Conservation (phyloP, 345 rosid species). For the Sisymbrium irio region DNA sequence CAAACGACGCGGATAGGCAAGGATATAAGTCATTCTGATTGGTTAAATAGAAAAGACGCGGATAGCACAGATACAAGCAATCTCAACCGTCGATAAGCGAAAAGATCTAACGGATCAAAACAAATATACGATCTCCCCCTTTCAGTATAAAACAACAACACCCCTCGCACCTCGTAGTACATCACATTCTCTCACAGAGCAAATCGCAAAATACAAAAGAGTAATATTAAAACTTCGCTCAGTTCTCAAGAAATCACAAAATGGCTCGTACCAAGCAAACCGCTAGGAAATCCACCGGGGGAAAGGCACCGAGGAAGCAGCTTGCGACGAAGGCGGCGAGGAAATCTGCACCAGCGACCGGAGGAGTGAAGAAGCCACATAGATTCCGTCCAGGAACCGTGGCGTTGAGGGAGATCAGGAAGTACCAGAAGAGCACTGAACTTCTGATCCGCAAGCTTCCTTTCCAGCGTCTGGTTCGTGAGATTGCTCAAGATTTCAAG, state of each 20-base stretch:
- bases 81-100: background rate
- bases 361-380: slow-evolving; percentile 66
- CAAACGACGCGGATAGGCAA: background rate
- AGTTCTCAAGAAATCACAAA: fast-evolving
- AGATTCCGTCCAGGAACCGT: slow-evolving; percentile 37
- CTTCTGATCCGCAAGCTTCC: slow-evolving; percentile 33
- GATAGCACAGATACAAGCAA: background rate
- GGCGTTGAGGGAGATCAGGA: slow-evolving; percentile 26
- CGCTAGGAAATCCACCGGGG: slow-evolving; percentile 61
- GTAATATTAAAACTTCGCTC: too few relatives aligned
- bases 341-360: slow-evolving; percentile 61
- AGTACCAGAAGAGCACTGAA: slow-evolving; percentile 31
- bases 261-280: slow-evolving; percentile 75
- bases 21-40: slow-evolving; percentile 5
- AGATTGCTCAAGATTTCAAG: slow-evolving; percentile 67
- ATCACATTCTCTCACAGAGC: background rate
- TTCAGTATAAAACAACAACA: slow-evolving; percentile 2
- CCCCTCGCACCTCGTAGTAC: too few relatives aligned
- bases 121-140: background rate
- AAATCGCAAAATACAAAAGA: background rate
- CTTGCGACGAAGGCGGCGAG: slow-evolving; percentile 62
- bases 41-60: slow-evolving; percentile 13
- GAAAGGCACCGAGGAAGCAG: slow-evolving; percentile 62
- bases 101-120: slow-evolving; percentile 21
- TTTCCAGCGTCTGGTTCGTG: slow-evolving; percentile 40